These are phyloP conservation scores for Ophiorrhiza pumila DNA, from an alignment of 257 asterid species.

Conservation along the genomic window DNA sequence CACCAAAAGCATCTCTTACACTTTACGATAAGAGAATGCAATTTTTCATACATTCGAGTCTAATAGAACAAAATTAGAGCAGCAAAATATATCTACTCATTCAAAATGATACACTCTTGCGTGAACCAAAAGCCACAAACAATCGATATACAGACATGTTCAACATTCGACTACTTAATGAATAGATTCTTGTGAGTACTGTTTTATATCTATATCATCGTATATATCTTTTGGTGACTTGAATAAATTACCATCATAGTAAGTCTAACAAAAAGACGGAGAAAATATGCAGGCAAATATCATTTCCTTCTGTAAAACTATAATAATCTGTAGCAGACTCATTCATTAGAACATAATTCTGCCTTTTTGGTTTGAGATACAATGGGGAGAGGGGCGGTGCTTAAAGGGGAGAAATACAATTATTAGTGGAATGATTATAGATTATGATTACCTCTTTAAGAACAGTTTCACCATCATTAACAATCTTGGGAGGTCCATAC, in stretches of 20 bases:
- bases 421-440: background rate
- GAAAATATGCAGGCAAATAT: background rate
- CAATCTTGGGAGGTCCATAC: constrained; percentile 93
- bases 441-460: constrained; percentile 61
- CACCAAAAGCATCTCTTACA: background rate
- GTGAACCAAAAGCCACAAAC: background rate
- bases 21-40: background rate
- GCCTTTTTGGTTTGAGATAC: background rate
- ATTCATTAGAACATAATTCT: too few relatives aligned
- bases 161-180: background rate
- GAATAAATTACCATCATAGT: background rate
- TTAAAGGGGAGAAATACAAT: too few relatives aligned
- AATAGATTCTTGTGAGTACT: background rate
- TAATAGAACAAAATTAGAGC: background rate
- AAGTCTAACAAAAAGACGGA: background rate
- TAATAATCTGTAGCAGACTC: background rate
- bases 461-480: constrained; percentile 88
- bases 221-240: background rate
- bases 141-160: background rate
- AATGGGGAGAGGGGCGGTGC: background rate
- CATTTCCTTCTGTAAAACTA: background rate
- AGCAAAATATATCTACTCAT: background rate
- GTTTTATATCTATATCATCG: background rate
- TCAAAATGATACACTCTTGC: background rate
- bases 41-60: background rate